Evolutionary conservation across 2,329 filamentous ascomycete genomes (phyloP), one percentile per base, ranked within the genome.

Genomic region (Trichophyton equinum): DNA sequence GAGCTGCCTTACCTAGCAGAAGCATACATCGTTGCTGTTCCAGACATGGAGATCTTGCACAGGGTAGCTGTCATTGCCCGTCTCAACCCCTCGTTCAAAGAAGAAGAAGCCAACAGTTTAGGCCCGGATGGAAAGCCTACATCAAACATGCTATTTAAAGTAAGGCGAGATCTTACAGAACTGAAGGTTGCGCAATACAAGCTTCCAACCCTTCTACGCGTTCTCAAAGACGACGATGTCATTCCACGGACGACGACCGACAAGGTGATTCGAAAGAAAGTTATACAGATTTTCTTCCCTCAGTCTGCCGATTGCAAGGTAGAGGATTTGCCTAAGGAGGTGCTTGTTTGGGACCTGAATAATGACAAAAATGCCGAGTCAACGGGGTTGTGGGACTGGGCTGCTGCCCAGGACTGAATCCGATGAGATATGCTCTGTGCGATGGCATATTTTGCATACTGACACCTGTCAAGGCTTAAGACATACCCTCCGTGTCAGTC

Each of bases 1-100:
- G 60, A 62, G 1, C 65, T 67, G 11, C 61, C 63, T 11, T 67
- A 65, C 40, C 59, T 66, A 11, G 42, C 58, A 6, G 65, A 67
- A 59, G 64, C 61, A 15, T 60, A 61, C 53, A 46, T 65, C 15
- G 25, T 66, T 18, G 22, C 59, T 2, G 61, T 63, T 3, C 61
- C 55, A 8, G 64, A 67, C 30, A 44, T 44, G 22, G 55, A 60
- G 25, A 56, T 61, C 5, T 46, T 44, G n/a, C 27, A 60, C 1
- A 20, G 57, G 9, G 63, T 59, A 1, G 61, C 56, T 56, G 63
- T 57, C 8, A 36, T 64, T 11, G 49, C 62, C 6, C 61, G 63
- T 33, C 42, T 57, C 4, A 46, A 33, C n/a, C 22, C 42, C 13
- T 38, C 56, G 13, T 40, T 42, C 56, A 13, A 58, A 58, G 18